These are phyloP conservation scores for Trichoderma virens DNA, from an alignment of 495 filamentous ascomycete species.

Conservation along the genomic window DNA sequence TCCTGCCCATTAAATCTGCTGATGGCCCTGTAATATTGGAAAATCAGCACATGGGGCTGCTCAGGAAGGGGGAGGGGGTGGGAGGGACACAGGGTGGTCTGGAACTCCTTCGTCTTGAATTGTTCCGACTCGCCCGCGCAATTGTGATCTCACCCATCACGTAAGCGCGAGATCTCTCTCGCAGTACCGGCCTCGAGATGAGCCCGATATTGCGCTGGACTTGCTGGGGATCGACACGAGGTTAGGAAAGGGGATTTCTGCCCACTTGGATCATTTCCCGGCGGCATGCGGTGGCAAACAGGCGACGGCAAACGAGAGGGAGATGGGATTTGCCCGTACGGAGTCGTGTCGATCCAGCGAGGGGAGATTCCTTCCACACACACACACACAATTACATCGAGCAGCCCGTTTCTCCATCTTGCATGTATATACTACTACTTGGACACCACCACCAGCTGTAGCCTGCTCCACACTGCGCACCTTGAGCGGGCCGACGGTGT, in stretches of 20 bases:
- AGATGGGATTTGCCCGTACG: background rate
- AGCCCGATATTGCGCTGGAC: conserved; percentile 3
- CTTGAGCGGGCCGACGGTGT: background rate
- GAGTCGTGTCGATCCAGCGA: background rate
- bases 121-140: background rate
- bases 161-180: background rate
- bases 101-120: background rate
- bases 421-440: background rate
- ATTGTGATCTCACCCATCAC: background rate
- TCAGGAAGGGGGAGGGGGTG: background rate
- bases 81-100: background rate
- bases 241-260: background rate
- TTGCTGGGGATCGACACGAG: background rate
- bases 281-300: background rate
- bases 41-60: background rate
- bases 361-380: background rate
- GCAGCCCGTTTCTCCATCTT: background rate
- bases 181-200: background rate
- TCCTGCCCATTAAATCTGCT: background rate
- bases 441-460: background rate
- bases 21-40: conserved; percentile 4
- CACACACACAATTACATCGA: background rate
- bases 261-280: background rate
- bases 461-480: background rate
- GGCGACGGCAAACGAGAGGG: background rate